A percentile compares a stretch with the other conserved stretches of the same genome.
Conservation (phyloP, 1,284 basidiomycete genomes). For the Cronartium quercuum region DNA sequence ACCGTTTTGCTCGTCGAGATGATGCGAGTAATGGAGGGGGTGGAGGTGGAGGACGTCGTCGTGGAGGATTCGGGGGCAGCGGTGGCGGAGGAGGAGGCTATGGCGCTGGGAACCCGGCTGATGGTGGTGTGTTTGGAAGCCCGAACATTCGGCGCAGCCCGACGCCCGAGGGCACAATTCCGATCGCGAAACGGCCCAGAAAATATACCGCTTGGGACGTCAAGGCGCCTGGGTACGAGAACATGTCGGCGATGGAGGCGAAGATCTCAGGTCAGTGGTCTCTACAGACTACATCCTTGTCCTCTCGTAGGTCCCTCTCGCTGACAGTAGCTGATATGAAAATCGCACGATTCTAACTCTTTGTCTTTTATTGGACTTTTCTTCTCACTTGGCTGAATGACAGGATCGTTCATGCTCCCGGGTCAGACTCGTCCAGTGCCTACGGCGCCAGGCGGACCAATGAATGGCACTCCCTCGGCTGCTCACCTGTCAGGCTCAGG, state of each 20-base stretch:
- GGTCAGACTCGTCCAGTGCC: conserved; percentile 70
- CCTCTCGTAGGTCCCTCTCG: background rate
- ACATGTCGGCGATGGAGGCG: conserved; percentile 86
- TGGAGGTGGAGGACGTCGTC: conserved; percentile 49
- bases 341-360: background rate
- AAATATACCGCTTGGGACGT: conserved; percentile 93
- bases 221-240: conserved; percentile 87
- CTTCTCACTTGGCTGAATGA: background rate
- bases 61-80: conserved; percentile 42
- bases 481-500: conserved; percentile 61
- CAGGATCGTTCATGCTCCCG: conserved; percentile 83
- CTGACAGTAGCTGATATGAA: background rate
- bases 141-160: conserved; percentile 75
- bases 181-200: conserved; percentile 75
- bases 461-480: conserved; percentile 40
- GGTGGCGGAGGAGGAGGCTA: conserved; percentile 48
- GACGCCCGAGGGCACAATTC: conserved; percentile 76
- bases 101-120: conserved; percentile 42
- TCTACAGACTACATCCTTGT: no score
- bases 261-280: conserved; percentile 74
- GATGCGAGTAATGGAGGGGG: conserved; percentile 52
- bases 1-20: conserved; percentile 39
- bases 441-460: conserved; percentile 32
- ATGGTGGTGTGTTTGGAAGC: conserved; percentile 52
- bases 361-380: background rate